Evolutionary conservation across 345 rosid species (phyloP).

Genomic region (Hibiscus tridactylites): DNA sequence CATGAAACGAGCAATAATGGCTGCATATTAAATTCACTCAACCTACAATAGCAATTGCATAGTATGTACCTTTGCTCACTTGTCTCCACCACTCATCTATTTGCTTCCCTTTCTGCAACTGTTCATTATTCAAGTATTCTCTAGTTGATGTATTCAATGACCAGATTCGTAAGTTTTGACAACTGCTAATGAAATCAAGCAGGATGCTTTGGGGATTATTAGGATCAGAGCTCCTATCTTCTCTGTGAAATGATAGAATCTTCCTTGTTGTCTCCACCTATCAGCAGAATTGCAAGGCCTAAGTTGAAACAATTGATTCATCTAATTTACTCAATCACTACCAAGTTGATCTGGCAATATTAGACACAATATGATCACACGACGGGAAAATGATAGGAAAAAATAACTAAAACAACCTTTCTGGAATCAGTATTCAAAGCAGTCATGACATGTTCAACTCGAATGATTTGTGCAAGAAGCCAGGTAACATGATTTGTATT

Average conservation of each 20-base stretch:
- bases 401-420: constrained; percentile 44
- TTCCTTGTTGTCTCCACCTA: constrained; percentile 90
- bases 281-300: constrained; percentile 24
- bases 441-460: constrained; percentile 70
- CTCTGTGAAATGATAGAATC: constrained; percentile 88
- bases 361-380: background rate
- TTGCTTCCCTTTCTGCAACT: constrained; percentile 91
- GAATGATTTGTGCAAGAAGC: constrained; percentile 84
- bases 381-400: background rate
- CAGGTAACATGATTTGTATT: constrained; percentile 97
- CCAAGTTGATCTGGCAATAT: constrained; percentile 1
- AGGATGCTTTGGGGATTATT: constrained; percentile 84
- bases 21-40: background rate
- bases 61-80: constrained; percentile 67
- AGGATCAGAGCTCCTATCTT: constrained; percentile 84
- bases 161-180: constrained; percentile 93
- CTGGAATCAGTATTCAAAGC: constrained; percentile 74
- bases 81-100: constrained; percentile 99
- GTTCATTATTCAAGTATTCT: constrained; percentile 80
- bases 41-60: constrained; percentile 8
- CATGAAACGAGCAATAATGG: background rate
- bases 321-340: constrained; percentile 2
- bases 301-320: constrained; percentile 18
- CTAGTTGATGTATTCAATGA: constrained; percentile 79
- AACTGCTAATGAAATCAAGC: constrained; percentile 96